Evolutionary conservation across 2,329 filamentous ascomycete genomes (phyloP), one percentile per base, ranked within the genome.

Genomic region (Colletotrichum agaves): DNA sequence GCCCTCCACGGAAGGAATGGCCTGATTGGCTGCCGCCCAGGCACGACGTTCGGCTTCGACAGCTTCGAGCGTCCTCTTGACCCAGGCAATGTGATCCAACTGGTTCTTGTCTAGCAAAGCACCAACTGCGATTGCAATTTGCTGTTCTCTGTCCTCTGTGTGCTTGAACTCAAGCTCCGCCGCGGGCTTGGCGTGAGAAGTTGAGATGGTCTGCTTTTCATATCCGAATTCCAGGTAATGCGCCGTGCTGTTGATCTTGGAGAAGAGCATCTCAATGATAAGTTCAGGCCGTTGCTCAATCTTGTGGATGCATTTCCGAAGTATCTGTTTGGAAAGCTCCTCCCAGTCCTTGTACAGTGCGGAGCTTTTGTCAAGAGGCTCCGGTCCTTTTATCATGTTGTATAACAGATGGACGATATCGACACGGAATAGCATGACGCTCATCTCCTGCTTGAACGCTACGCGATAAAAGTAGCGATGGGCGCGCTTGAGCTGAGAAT

Each of bases 401-500:
- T 97, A 90, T 56, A 99, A 90, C 1, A 98, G 84, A 47, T 92
- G 89, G 52, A 99, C 88, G 39, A 98, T 97, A 76, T 98, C 96
- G 5, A 97, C 88, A 10, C 95, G 89, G 79, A 94, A 98, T 1
- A 99, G 84, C 81, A 98, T 88, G 21, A 98, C 90, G 63, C 90
- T 90, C 82, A 96, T 90, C 52, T 98, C 93, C 78, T 97, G 92
- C 80, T 98, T 99, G 83, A 98, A 98, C 0, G 94, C 94, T 11
- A 97, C 85, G 0, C 95, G 91, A 75, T 98, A 97, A 75, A 99
- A 94, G 78, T 95, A 99, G 6, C 96, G 91, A 80, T 98, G 96
- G 12, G 91, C 91, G 5, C 96, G 90, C 81, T 98, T 98, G 41
- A 98, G 83, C 76, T 99, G 96, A 41, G 89, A 84, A 2, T 89